Conservation (phyloP, 768 basidiomycete species). For the Pholiota molesta region DNA sequence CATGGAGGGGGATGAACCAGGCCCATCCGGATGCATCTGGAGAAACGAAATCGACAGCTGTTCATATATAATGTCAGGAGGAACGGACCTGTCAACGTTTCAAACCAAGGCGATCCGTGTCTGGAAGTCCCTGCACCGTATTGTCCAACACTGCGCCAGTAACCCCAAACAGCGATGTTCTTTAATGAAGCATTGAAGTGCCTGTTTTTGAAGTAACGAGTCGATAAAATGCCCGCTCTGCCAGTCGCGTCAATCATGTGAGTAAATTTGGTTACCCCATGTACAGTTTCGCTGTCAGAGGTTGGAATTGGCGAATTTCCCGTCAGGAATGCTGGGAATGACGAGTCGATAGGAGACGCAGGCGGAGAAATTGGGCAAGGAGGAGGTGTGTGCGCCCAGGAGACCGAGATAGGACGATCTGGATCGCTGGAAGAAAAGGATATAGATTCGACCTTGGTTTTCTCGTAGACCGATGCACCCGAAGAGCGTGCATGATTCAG, state of each 20-base stretch:
- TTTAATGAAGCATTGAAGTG: conserved; percentile 68
- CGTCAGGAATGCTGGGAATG: conserved; percentile 27
- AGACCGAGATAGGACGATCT: conserved; percentile 51
- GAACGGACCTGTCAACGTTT: conserved; percentile 64
- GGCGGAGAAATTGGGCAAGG: conserved; percentile 43
- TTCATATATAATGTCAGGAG: not conserved
- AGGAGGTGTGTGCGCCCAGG: conserved; percentile 52
- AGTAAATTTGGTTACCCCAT: conserved; percentile 62
- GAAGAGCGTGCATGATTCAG: conserved; percentile 56
- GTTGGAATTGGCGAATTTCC: conserved; percentile 13
- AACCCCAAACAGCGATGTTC: conserved; percentile 81
- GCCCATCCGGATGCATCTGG: conserved; percentile 73
- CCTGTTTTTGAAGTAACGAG: conserved; percentile 69
- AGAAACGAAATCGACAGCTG: conserved; percentile 4
- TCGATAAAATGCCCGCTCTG: conserved; percentile 71
- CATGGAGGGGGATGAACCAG: conserved; percentile 73
- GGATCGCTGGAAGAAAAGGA: conserved; percentile 44
- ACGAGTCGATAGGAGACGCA: conserved; percentile 37
- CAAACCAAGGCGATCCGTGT: conserved; percentile 68
- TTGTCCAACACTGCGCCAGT: conserved; percentile 59
- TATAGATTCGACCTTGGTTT: conserved; percentile 52
- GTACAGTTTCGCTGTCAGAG: conserved; percentile 23
- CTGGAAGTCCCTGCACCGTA: conserved; percentile 55
- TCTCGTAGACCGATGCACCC: conserved; percentile 57
- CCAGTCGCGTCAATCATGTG: conserved; percentile 77